These are phyloP conservation scores for Saccharomyces cerevisiae DNA, from an alignment of 805 yeast species.

Conservation along the genomic window DNA sequence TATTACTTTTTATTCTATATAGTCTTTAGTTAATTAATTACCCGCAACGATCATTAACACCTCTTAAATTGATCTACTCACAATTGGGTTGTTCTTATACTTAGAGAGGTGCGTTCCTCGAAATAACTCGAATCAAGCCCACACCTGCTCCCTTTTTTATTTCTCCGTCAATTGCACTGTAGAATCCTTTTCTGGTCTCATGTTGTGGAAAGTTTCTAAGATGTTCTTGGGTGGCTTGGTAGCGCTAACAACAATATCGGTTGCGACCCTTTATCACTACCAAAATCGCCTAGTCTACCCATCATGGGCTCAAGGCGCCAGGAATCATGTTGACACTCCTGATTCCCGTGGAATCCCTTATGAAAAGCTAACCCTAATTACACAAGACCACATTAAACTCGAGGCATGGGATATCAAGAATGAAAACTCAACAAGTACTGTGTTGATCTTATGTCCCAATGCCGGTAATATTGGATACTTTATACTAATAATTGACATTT, in stretches of 20 bases:
- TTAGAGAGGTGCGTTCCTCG: neutral
- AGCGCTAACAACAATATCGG: conserved; percentile 37
- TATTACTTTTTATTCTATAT: neutral
- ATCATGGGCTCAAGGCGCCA: conserved; percentile 66
- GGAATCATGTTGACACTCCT: conserved; percentile 67
- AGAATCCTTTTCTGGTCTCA: neutral
- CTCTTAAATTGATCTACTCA: neutral
- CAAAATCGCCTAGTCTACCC: conserved; percentile 78
- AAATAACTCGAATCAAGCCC: neutral
- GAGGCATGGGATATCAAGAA: conserved; percentile 47
- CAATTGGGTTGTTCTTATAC: neutral
- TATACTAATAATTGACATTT: conserved; percentile 66
- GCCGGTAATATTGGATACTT: conserved; percentile 95
- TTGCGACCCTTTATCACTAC: conserved; percentile 48
- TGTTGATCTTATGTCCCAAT: conserved; percentile 77
- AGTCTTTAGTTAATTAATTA: neutral
- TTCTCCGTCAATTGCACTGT: neutral
- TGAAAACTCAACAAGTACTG: conserved; percentile 43
- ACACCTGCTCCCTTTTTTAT: neutral
- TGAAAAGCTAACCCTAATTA: conserved; percentile 50
- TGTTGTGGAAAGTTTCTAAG: conserved; percentile 21
- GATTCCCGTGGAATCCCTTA: conserved; percentile 57
- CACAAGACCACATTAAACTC: conserved; percentile 61
- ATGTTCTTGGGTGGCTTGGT: conserved; percentile 38
- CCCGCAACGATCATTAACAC: neutral